These are phyloP conservation scores for Hemileia vastatrix DNA, from an alignment of 1,284 basidiomycete genomes.

Conservation along the genomic window DNA sequence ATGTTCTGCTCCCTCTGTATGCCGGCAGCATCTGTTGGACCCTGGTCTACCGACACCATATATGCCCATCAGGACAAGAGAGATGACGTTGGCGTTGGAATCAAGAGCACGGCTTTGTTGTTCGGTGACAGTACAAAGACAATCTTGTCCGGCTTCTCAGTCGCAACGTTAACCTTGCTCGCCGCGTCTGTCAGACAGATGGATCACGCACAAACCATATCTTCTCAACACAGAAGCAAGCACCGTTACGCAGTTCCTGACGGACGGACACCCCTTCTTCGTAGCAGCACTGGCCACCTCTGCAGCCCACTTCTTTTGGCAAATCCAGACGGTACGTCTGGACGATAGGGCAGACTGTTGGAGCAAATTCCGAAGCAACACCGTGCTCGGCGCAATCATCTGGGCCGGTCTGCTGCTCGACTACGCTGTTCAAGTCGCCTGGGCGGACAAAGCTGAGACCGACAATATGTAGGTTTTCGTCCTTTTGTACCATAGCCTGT, in stretches of 20 bases:
- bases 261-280: constrained; percentile 68
- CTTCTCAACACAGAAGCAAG: too few species aligned
- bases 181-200: constrained; percentile 69
- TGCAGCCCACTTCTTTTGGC: constrained; percentile 66
- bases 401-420: constrained; percentile 74
- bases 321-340: constrained; percentile 68
- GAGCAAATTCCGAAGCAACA: constrained; percentile 79
- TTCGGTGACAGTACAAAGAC: constrained; percentile 69
- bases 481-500: too few species aligned
- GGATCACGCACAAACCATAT: too few species aligned
- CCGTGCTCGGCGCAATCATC: constrained; percentile 77
- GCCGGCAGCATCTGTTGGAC: too few species aligned
- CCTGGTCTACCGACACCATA: too few species aligned
- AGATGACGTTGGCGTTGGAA: constrained; percentile 78
- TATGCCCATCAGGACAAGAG: too few species aligned
- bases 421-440: too few species aligned
- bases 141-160: constrained; percentile 65
- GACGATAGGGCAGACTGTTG: constrained; percentile 72
- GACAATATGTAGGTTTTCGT: too few species aligned
- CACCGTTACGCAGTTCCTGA: too few species aligned
- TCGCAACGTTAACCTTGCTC: constrained; percentile 63
- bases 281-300: constrained; percentile 60
- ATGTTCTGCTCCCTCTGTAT: too few species aligned
- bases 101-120: constrained; percentile 84
- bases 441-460: too few species aligned